These are phyloP conservation scores for Skeletonema marinoi DNA, from an alignment of 108 stramenopile species.

Conservation along the genomic window DNA sequence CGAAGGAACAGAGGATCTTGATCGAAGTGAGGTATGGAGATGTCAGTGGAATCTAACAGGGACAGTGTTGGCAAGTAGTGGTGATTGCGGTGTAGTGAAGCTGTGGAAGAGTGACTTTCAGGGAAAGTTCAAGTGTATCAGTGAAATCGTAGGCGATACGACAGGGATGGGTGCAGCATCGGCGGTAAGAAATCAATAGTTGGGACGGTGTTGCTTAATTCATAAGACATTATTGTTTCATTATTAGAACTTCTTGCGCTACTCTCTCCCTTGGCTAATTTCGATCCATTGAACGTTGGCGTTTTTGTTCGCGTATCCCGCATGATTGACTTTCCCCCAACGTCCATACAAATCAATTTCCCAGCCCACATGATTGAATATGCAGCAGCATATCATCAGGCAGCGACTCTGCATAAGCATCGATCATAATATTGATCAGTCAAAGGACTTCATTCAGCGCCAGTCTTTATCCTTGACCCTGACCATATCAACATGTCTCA, in stretches of 20 bases:
- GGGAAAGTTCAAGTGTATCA: slow-evolving; percentile 76
- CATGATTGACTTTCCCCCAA: neutral
- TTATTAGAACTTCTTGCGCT: too few relatives aligned
- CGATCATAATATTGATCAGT: neutral
- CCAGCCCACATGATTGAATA: neutral
- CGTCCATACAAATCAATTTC: neutral
- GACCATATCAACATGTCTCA: neutral
- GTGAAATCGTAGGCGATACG: slow-evolving; percentile 53
- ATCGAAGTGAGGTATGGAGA: slow-evolving; percentile 73
- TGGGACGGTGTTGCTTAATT: too few relatives aligned
- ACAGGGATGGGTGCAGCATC: slow-evolving; percentile 1
- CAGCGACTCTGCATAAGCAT: neutral
- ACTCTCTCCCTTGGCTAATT: neutral
- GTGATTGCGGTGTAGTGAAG: slow-evolving; percentile 82
- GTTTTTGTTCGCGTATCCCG: neutral
- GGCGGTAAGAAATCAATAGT: slow-evolving; percentile 9
- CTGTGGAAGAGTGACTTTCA: slow-evolving; percentile 76
- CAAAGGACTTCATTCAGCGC: neutral
- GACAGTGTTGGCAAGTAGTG: slow-evolving; percentile 84
- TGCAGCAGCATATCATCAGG: neutral
- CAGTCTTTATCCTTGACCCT: neutral
- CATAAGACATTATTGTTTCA: too few relatives aligned
- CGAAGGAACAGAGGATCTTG: slow-evolving; percentile 62
- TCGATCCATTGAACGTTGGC: neutral
- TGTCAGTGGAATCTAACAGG: slow-evolving; percentile 93